phyloP scores from a whole-genome alignment of 1,284 basidiomycete genomes.

The Austroboletus niveus region DNA sequence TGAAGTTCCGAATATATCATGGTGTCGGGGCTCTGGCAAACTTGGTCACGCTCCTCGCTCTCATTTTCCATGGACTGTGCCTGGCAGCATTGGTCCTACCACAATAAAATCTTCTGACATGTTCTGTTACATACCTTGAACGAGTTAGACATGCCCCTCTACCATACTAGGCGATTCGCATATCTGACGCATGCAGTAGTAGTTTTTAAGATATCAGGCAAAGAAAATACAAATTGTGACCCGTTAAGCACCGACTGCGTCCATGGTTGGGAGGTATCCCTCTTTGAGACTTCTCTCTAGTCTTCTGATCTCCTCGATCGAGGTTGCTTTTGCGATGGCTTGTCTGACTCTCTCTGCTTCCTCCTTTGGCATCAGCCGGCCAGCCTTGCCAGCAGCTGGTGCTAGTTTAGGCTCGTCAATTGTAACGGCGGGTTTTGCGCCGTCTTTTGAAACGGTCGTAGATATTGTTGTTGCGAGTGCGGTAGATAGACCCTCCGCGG shows the following conservation, averaged over 20 bases:
- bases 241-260: constrained; percentile 67
- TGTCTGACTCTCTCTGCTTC: constrained; percentile 88
- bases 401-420: constrained; percentile 70
- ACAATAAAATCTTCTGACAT: background rate
- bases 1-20: constrained; percentile 63
- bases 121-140: background rate
- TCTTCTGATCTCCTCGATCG: constrained; percentile 86
- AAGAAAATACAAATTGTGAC: constrained; percentile 27
- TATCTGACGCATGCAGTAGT: background rate
- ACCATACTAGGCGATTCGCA: background rate
- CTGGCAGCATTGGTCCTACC: constrained; percentile 49
- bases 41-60: constrained; percentile 55
- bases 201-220: constrained; percentile 15
- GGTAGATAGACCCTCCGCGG: constrained; percentile 71
- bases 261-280: constrained; percentile 77
- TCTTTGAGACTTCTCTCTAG: constrained; percentile 87
- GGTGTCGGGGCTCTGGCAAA: constrained; percentile 69
- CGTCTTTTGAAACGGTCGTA: constrained; percentile 65
- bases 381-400: constrained; percentile 62
- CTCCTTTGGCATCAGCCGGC: constrained; percentile 88
- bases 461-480: constrained; percentile 79
- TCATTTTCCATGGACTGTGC: constrained; percentile 74
- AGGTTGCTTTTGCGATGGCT: constrained; percentile 88
- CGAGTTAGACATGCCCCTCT: background rate
- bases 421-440: constrained; percentile 56